Percentiles rank a stretch among this genome's conserved stretches.
Conservation (phyloP, 2,329 filamentous ascomycete species). For the Fusarium penzigii region DNA sequence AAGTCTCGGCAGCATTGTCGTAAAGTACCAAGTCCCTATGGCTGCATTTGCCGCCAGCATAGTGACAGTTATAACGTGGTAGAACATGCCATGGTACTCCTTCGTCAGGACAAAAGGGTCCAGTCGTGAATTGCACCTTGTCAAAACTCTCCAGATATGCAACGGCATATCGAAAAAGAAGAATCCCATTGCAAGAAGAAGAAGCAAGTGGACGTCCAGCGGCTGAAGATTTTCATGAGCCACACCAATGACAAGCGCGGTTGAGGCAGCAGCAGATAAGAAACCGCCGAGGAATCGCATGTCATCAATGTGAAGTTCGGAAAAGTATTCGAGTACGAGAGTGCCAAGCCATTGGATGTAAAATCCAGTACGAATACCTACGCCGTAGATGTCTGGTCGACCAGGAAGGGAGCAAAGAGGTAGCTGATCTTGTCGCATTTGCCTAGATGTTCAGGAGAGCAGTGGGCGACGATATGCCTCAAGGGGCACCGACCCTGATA, state of each 20-base stretch:
- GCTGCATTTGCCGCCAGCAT: constrained; percentile 30
- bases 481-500: not conserved
- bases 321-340: constrained; percentile 33
- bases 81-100: constrained; percentile 29
- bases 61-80: constrained; percentile 25
- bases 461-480: not conserved
- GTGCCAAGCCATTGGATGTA: constrained; percentile 40
- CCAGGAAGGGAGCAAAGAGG: constrained; percentile 28
- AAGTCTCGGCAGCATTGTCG: constrained; percentile 24
- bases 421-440: constrained; percentile 4
- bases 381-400: constrained; percentile 35
- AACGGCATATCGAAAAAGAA: constrained; percentile 36
- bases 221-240: constrained; percentile 23
- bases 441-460: not conserved
- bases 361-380: constrained; percentile 37
- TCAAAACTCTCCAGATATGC: constrained; percentile 34
- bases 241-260: constrained; percentile 32
- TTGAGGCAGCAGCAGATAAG: constrained; percentile 29
- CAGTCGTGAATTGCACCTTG: constrained; percentile 32
- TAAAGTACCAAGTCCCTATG: constrained; percentile 37
- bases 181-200: constrained; percentile 33
- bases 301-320: constrained; percentile 28
- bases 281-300: constrained; percentile 36
- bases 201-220: constrained; percentile 34
- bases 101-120: constrained; percentile 32